Evolutionary conservation across 495 filamentous ascomycete genomes (phyloP).

Genomic region (Tetracladium setigerum): DNA sequence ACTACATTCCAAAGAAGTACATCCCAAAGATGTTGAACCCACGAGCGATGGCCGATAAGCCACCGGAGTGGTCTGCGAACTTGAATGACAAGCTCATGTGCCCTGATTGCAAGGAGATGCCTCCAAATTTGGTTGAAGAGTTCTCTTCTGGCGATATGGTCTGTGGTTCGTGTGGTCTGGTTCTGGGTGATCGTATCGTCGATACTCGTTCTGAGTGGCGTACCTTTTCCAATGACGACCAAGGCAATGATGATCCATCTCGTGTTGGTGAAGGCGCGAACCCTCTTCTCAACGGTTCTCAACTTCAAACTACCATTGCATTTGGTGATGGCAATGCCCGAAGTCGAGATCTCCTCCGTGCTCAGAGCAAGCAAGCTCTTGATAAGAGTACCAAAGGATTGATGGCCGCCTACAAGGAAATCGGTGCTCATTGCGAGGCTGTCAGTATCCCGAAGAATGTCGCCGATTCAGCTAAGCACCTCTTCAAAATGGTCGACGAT

Average conservation of each 20-base stretch:
- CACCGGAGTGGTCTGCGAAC: slow-evolving; percentile 40
- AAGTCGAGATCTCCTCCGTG: slow-evolving; percentile 71
- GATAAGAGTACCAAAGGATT: slow-evolving; percentile 82
- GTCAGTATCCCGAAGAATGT: slow-evolving; percentile 74
- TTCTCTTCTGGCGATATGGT: slow-evolving; percentile 88
- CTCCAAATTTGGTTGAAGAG: slow-evolving; percentile 88
- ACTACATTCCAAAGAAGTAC: slow-evolving; percentile 21
- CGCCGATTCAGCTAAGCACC: slow-evolving; percentile 80
- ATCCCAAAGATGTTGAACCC: slow-evolving; percentile 31
- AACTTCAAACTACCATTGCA: slow-evolving; percentile 86
- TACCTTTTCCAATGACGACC: slow-evolving; percentile 96
- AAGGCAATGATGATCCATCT: slow-evolving; percentile 86
- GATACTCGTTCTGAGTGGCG: slow-evolving; percentile 97
- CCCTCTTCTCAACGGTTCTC: slow-evolving; percentile 79
- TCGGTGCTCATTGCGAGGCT: slow-evolving; percentile 77
- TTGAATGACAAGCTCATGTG: slow-evolving; percentile 79
- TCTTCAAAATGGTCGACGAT: slow-evolving; percentile 90
- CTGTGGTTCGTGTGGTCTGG: slow-evolving; percentile 86
- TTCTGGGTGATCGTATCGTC: slow-evolving; percentile 82
- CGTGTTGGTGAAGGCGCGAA: slow-evolving; percentile 94
- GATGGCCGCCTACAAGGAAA: slow-evolving; percentile 79
- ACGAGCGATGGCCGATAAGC: slow-evolving; percentile 14
- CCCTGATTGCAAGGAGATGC: slow-evolving; percentile 81
- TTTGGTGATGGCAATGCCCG: slow-evolving; percentile 68
- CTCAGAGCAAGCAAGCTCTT: slow-evolving; percentile 74